Base-by-base conservation (phyloP, 2,329 filamentous ascomycete genomes). In the Aspergillus unguis region DNA sequence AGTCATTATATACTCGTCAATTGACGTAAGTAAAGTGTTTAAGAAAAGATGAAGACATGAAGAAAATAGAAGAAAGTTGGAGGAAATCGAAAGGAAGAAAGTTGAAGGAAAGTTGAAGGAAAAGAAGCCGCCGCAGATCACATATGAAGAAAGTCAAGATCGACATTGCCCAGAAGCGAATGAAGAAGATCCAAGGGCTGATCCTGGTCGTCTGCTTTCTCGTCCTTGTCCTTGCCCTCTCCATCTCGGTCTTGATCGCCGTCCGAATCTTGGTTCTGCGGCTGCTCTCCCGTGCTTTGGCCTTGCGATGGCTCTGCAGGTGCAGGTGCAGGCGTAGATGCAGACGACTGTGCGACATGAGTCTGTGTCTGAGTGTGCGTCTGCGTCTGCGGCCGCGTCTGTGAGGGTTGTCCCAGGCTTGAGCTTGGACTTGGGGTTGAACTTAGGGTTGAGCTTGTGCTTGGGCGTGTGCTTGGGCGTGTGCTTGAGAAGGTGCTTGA, bases 111-210 rank as follows among this genome's bases (percentile, higher is more conserved):
- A 17, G 17, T 17, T 17, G 17, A 17, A 48, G 2, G 23, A 17
- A 36, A 28, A 26, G 9, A 6, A 28, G 25, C 3, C 35, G 33
- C 25, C 23, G 37, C 23, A 49, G 27, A 50, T 50, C 26, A 44
- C 25, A 29, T 27, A 32, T 31, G 29, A 23, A 32, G 35, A 40
- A 10, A 44, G 33, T 8, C 25, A 11, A 40, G 48, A 40, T 45
- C 42, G 6, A 7, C 42, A 6, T 17, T 10, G 8, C 28, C 28
- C 9, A 51, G 23, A 10, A 46, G 8, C 40, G 48, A 50, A 43
- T 40, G 48, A 44, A 50, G 37, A 31, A 49, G 47, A 26, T 49
- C 31, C 41, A 40, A 29, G n/a, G 35, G 38, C 27, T 9, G 11
- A 32, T 38, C 42, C 10, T 9, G 48, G 17, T 17, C 17, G 17